Base-by-base conservation (phyloP, 257 asterid species). In the Euphrasia confusa region DNA sequence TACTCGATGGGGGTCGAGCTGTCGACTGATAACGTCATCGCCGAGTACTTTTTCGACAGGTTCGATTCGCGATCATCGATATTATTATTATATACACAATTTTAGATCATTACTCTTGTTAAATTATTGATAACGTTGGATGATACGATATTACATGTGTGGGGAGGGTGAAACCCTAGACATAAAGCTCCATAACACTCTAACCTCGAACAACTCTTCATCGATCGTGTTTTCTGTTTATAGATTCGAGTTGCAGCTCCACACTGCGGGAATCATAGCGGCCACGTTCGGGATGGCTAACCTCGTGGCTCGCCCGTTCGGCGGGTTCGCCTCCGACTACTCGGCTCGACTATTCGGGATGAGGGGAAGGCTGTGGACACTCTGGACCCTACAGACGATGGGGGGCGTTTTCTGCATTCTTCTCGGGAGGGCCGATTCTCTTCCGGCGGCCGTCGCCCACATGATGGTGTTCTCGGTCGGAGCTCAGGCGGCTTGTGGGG, bases 1-100 rank as follows among this genome's bases (percentile, higher is more conserved):
- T 85, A 79, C 35, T 85, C 94, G 2, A 83, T 83, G 90, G 94
- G 94, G 13, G 90, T 85, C 5, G 88, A 85, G 54, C 39, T 85
- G 39, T 71, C 88, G 0, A 83, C 84, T 0, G 86, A 83, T 57
- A 85, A 85, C 39, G 88, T 85, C 6, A 69, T 81, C 4, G 86
- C 95, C 0, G 95, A 81, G 27, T 85, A 83, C 74, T 83, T 83
- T 68, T 81, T 61, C n/a, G 88, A 83, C 68, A 70, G 82, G 86
- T 81, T 11, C 0, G 14, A 21, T 21, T 21, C 24, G 24, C 24
- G 1, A 21, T 21, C 24, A 21, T 21, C 24, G 24, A 21, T 21
- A 21, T 21, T 21, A 21, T 21, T 21, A n/a, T n/a, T n/a, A n/a
- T n/a, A 21, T 21, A 21, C 1, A 21, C 24, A 21, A 1, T 21